These are phyloP conservation scores for Auriscalpium vulgare DNA, from an alignment of 768 basidiomycete genomes.

Conservation along the genomic window DNA sequence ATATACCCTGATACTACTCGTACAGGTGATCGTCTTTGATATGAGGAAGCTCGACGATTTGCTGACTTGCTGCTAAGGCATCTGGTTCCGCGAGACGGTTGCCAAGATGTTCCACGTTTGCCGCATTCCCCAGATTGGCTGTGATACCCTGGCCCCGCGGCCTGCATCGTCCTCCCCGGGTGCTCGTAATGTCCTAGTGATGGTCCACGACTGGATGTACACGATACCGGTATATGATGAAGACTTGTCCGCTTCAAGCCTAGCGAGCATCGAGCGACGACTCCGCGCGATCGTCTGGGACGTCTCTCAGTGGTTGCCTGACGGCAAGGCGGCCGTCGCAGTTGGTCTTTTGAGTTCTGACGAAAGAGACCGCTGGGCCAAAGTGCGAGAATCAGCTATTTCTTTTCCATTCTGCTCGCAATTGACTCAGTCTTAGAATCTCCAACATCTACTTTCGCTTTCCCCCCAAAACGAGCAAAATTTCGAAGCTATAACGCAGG, in stretches of 20 bases:
- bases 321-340: constrained; percentile 49
- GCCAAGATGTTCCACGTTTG: constrained; percentile 67
- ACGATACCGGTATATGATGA: constrained; percentile 57
- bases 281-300: constrained; percentile 46
- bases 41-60: too few relatives aligned
- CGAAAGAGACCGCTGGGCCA: constrained; percentile 74
- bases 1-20: constrained; percentile 64
- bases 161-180: constrained; percentile 37
- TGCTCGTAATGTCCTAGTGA: constrained; percentile 56
- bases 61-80: constrained; percentile 23
- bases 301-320: constrained; percentile 39
- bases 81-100: constrained; percentile 56
- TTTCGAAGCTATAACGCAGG: constrained; percentile 59
- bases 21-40: constrained; percentile 39
- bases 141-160: constrained; percentile 53
- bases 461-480: constrained; percentile 56
- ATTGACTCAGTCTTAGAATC: constrained; percentile 43
- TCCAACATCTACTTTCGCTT: constrained; percentile 56
- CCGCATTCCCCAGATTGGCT: constrained; percentile 60
- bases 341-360: constrained; percentile 75
- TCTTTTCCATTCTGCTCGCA: neutral
- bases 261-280: constrained; percentile 35
- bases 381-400: constrained; percentile 34
- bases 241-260: constrained; percentile 22
- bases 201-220: constrained; percentile 76